Conservation (phyloP, 2,329 filamentous ascomycete genomes). For the Dactylonectria macrodidyma region DNA sequence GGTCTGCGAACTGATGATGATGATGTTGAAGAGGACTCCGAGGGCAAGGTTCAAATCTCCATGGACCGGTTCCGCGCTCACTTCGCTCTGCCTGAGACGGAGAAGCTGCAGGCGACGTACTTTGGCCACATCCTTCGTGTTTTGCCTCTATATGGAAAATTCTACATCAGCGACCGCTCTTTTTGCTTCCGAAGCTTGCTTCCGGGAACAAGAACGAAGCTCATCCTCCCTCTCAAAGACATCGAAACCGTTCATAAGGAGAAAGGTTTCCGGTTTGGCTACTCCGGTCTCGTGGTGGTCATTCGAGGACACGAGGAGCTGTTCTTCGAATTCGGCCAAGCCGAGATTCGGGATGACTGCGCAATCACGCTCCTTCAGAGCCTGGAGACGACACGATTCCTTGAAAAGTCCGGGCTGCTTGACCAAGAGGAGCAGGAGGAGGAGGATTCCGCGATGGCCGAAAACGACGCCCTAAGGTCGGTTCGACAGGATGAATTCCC, state of each 20-base stretch:
- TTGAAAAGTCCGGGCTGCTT: conserved; percentile 79
- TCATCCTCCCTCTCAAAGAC: conserved; percentile 91
- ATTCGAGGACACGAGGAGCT: conserved; percentile 95
- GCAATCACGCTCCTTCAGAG: conserved; percentile 84
- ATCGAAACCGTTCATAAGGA: conserved; percentile 96
- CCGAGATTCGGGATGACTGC: conserved; percentile 89
- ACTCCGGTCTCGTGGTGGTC: conserved; percentile 91
- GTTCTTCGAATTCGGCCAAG: conserved; percentile 91
- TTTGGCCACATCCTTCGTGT: conserved; percentile 94
- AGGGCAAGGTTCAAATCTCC: conserved; percentile 75
- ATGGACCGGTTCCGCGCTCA: conserved; percentile 90
- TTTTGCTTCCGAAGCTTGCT: conserved; percentile 95
- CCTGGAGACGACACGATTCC: conserved; percentile 79
- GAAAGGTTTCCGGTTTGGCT: conserved; percentile 93
- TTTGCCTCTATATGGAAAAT: conserved; percentile 93
- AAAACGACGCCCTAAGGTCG: conserved; percentile 85
- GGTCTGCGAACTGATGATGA: conserved; percentile 69
- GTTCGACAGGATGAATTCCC: conserved; percentile 72
- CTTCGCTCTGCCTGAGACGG: conserved; percentile 88
- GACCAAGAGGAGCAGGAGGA: conserved; percentile 78
- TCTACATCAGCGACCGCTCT: conserved; percentile 89
- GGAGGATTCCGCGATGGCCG: conserved; percentile 82
- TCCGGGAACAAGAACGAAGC: conserved; percentile 90
- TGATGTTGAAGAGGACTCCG: conserved; percentile 69
- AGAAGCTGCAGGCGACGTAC: conserved; percentile 89